Conservation (phyloP, 441 rosid genomes). For the Gossypium schwendimanii region DNA sequence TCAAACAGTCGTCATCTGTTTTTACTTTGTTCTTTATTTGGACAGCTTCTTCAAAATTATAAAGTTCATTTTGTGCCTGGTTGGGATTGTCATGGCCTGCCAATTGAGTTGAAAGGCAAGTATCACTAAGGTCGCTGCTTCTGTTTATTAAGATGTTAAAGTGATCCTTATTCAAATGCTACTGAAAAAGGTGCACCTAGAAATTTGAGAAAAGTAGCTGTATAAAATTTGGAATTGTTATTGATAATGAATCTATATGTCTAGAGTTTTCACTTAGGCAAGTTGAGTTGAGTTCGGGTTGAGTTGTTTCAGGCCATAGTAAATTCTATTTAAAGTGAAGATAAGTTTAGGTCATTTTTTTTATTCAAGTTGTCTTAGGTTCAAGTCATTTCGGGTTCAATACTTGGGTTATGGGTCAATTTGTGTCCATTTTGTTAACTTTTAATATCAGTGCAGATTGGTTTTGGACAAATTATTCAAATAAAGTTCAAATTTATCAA, state of each 20-base stretch:
- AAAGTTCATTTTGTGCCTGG: conserved; percentile 88
- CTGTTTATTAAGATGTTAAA: neutral
- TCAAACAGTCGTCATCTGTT: conserved; percentile 6
- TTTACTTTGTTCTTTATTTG: conserved; percentile 17
- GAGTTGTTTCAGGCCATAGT: neutral
- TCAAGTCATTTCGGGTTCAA: neutral
- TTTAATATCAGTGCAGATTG: neutral
- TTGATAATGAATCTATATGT: neutral
- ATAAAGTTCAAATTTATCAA: neutral
- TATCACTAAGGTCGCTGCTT: conserved; percentile 16
- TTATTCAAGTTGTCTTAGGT: neutral
- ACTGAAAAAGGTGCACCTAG: neutral
- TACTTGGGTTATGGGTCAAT: neutral
- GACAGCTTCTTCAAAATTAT: conserved; percentile 82
- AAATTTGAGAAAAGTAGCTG: neutral
- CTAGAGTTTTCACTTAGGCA: neutral
- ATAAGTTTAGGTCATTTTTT: neutral
- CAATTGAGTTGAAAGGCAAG: conserved; percentile 96
- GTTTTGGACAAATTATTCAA: neutral
- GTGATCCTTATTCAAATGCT: neutral
- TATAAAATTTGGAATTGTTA: conserved; percentile 1
- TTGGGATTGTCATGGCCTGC: conserved; percentile 99
- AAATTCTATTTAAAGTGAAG: neutral
- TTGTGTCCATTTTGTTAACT: neutral
- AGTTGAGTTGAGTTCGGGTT: neutral